Evolutionary conservation across 208 protist species (phyloP).

Genomic region (Wallacemonas sp.): DNA sequence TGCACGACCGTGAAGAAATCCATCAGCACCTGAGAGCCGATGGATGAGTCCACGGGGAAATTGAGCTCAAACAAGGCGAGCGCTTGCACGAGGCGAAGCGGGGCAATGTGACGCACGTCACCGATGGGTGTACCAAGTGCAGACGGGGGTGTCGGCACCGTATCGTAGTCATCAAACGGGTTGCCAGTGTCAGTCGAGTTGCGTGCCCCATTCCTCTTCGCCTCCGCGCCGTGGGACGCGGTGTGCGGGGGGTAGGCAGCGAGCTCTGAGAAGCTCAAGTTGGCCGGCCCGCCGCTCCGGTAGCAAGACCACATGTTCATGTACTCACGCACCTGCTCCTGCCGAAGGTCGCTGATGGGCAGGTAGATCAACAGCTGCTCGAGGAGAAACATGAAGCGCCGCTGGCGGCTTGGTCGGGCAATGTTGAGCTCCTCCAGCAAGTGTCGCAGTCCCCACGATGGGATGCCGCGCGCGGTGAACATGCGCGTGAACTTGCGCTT

Average conservation of each 20-base stretch:
- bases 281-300: conserved; percentile 54
- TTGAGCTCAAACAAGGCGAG: conserved; percentile 68
- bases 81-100: conserved; percentile 71
- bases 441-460: conserved; percentile 70
- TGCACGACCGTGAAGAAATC: conserved; percentile 80
- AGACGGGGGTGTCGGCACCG: neutral
- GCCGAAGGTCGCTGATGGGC: conserved; percentile 53
- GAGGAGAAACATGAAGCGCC: conserved; percentile 72
- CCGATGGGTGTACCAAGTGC: neutral
- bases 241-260: conserved; percentile 48
- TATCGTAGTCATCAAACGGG: neutral
- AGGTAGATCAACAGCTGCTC: conserved; percentile 69
- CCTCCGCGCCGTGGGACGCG: neutral
- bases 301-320: conserved; percentile 66
- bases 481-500: conserved; percentile 62
- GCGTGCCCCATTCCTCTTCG: neutral
- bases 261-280: conserved; percentile 48
- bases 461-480: conserved; percentile 59
- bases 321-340: conserved; percentile 55
- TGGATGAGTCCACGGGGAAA: conserved; percentile 73
- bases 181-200: neutral
- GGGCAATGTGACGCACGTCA: conserved; percentile 37
- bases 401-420: conserved; percentile 61
- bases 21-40: conserved; percentile 74
- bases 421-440: conserved; percentile 78